Evolutionary conservation across 257 asterid genomes (phyloP).

Genomic region (Rhazya stricta): DNA sequence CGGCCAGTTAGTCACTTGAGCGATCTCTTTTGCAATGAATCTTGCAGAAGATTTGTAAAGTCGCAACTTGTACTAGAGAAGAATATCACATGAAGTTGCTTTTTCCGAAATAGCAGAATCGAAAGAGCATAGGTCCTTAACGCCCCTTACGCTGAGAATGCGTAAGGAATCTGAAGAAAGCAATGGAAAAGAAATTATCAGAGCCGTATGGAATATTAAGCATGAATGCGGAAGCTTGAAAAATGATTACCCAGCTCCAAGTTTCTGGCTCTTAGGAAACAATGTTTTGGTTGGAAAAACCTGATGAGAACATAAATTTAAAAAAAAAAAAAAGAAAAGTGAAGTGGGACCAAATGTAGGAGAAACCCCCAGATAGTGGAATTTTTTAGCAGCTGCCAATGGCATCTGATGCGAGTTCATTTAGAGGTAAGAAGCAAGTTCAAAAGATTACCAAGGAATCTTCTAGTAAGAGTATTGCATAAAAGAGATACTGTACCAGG

Average conservation of each 20-base stretch:
- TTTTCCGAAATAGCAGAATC: too few relatives aligned
- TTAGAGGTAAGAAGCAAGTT: slow-evolving; percentile 3
- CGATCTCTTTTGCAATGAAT: neutral
- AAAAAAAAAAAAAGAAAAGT: neutral
- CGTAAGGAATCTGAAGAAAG: neutral
- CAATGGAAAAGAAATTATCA: neutral
- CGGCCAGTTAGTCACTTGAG: neutral
- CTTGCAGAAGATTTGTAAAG: neutral
- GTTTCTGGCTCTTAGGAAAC: neutral
- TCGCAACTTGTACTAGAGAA: neutral
- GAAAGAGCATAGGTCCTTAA: neutral
- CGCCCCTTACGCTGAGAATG: neutral
- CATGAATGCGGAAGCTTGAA: neutral
- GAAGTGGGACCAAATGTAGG: neutral
- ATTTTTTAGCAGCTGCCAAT: neutral
- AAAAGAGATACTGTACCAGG: neutral
- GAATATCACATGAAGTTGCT: neutral
- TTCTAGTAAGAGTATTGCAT: neutral
- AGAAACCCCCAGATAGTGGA: neutral
- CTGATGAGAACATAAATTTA: too few relatives aligned
- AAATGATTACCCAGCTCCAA: too few relatives aligned
- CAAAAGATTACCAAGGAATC: neutral
- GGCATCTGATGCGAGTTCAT: slow-evolving; percentile 10
- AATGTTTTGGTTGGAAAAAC: neutral
- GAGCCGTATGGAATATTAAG: neutral